phyloP scores from a whole-genome alignment of 2,329 filamentous ascomycete genomes.

The Huntiella savannae region DNA sequence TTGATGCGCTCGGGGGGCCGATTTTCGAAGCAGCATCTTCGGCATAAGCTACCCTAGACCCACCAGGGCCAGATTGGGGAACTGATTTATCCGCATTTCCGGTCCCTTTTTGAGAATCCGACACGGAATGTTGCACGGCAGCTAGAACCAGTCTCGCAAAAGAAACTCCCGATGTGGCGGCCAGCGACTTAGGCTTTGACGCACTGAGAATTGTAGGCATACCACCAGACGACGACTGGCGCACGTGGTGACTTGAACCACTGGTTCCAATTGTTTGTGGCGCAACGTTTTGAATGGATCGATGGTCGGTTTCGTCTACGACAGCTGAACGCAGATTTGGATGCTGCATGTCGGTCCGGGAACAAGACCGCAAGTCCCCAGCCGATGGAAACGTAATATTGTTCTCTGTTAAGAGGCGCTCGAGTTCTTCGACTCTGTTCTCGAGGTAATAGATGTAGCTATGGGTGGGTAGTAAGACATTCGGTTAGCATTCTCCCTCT shows the following conservation, averaged over 20 bases:
- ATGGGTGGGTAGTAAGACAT: neutral
- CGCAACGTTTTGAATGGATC: no score
- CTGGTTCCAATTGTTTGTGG: no score
- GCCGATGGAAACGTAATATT: constrained; percentile 54
- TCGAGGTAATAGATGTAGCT: constrained; percentile 94
- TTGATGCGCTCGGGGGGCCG: constrained; percentile 43
- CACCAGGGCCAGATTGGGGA: constrained; percentile 11
- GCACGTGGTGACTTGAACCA: neutral
- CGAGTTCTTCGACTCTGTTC: constrained; percentile 65
- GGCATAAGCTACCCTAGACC: neutral
- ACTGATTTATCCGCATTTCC: constrained; percentile 15
- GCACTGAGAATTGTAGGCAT: constrained; percentile 63
- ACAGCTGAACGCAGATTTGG: constrained; percentile 5
- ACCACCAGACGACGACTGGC: constrained; percentile 18
- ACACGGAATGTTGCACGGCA: constrained; percentile 58
- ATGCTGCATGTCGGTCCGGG: constrained; percentile 25
- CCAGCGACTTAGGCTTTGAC: constrained; percentile 63
- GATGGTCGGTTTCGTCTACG: neutral
- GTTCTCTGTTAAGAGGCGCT: constrained; percentile 51
- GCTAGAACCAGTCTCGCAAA: constrained; percentile 90
- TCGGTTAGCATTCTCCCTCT: constrained; percentile 4
- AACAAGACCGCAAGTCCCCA: constrained; percentile 46
- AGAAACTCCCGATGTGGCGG: constrained; percentile 75
- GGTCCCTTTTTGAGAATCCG: constrained; percentile 19
- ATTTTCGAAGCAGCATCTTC: no score